Base-by-base conservation (phyloP, 371 early-diverging fungal genomes). In the Blakeslea trispora region DNA sequence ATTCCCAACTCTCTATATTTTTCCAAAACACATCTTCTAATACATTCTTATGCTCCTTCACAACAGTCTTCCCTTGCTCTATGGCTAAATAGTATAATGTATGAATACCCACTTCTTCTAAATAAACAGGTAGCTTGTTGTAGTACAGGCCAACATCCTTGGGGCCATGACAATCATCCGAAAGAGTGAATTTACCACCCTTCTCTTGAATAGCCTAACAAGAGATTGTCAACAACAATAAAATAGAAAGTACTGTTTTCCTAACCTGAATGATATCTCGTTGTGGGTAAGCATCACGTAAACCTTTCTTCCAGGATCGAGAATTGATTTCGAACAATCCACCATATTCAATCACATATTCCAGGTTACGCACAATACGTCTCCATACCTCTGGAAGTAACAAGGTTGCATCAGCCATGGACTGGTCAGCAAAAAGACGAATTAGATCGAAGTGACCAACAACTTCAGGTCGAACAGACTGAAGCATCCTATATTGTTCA, bases 391-490 rank as follows among this genome's bases (percentile, higher is more conserved):
- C 50, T 0, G 62, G 55, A 0, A 69, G 62, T 11, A 63, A 48
- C 14, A 74, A 22, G 40, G 64, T 53, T 19, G 31, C 31, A 32
- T 59, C 69, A 23, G 68, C 55, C 9, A 54, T 24, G 4, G 59
- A 64, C 50, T 62, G 72, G 17, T 78, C 82, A 22, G 87, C 82
- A 75, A 90, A 96, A 37, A 95, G 84, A 13, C 94, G 82, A 6
- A 96, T 83, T 45, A 97, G 74, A 70, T 98, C 98, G 72, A 98
- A 93, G 70, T 98, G 98, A 0, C 95, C 97, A 3, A 98, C 81
- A 0, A 96, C 89, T 22, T 82, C 81, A 5, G 98, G 96, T 52
- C 85, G 68, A 1, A 86, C 62, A 5, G 63, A 60, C 22, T 69
- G 68, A 1, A 98, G 61, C 86, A 97, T 81, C 18, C 74, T 75